Base-by-base conservation (phyloP, 306 rosid species). In the Dalbergia cochinchinensis region DNA sequence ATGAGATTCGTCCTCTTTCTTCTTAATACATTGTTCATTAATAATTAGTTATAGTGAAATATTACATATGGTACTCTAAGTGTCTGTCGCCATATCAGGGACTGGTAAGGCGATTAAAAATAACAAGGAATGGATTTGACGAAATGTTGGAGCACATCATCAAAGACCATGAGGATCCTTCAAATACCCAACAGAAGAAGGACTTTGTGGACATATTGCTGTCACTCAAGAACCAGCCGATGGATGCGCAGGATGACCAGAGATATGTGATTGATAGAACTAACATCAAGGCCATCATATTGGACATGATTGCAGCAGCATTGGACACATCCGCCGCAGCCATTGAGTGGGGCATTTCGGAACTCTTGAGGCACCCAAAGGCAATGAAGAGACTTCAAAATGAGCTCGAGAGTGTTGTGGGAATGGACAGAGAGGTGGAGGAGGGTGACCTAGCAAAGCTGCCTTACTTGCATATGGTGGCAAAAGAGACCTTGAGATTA, bases 301-400 rank as follows among this genome's bases (percentile, higher is more conserved):
- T 73, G 0, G 88, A 88, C 19, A 65, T 89, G 83, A 19, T 89
- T 12, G 3, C 5, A 0, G 87, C 12, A 2, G 20, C 89, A 18
- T 11, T 47, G 11, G 74, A 83, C 5, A 65, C 84, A 51, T 58
- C 79, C 35, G 4, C 73, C 4, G 20, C 39, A 0, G 4, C 42
- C 0, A 3, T 74, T 0, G 55, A 51, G 2, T 89, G 90, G 92
- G 74, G 41, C 15, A 15, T 88, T 1, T 58, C 91, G 0, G 88
- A 81, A 61, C 83, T 86, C 14, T 6, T 86, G 5, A 82, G 71
- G 44, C 78, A 89, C 39, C 86, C 87, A 3, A 68, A 35, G 9
- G 80, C 65, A 0, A 82, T 78, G 85, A 83, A 74, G 12, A 60
- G 8, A 8, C 83, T 85, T 55, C 90, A 86, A 70, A 37, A 69